These are phyloP conservation scores for Leccinellum rugosiceps DNA, from an alignment of 768 basidiomycete species.

Conservation along the genomic window DNA sequence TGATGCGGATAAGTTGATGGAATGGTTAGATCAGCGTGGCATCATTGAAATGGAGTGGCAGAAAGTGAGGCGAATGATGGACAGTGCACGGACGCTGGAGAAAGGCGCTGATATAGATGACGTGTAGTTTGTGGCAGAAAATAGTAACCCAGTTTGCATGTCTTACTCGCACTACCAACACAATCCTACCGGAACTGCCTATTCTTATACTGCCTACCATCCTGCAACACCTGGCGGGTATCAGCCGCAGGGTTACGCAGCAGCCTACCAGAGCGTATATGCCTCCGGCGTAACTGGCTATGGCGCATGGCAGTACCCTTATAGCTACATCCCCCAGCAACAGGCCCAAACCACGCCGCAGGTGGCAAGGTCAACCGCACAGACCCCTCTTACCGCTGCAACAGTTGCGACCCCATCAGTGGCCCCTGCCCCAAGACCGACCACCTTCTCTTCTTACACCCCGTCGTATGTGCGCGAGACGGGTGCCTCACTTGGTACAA, in stretches of 20 bases:
- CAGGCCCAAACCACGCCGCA: conserved; percentile 26
- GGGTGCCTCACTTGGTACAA: conserved; percentile 33
- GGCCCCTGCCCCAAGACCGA: conserved; percentile 34
- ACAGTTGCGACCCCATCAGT: conserved; percentile 31
- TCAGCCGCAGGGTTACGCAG: conserved; percentile 47
- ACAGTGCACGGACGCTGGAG: conserved; percentile 65
- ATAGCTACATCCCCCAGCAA: conserved; percentile 52
- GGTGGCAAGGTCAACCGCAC: conserved; percentile 28
- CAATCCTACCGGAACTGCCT: conserved; percentile 48
- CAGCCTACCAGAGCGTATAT: conserved; percentile 45
- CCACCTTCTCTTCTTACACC: conserved; percentile 57
- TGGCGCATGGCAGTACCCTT: conserved; percentile 67
- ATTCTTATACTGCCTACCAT: conserved; percentile 64
- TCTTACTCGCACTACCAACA: conserved; percentile 38
- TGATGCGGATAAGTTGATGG: conserved; percentile 77
- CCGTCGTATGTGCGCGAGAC: conserved; percentile 51
- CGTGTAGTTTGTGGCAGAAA: conserved; percentile 1
- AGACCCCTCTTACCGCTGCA: conserved; percentile 23
- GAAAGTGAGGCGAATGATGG: conserved; percentile 70
- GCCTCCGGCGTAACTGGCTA: conserved; percentile 68
- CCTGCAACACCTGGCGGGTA: conserved; percentile 46
- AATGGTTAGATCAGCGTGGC: conserved; percentile 73
- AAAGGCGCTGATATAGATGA: conserved; percentile 40
- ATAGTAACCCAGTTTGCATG: conserved; percentile 7
- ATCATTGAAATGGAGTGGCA: conserved; percentile 70